Evolutionary conservation across 257 asterid species (phyloP).

Genomic region (Galeopsis tetrahit): DNA sequence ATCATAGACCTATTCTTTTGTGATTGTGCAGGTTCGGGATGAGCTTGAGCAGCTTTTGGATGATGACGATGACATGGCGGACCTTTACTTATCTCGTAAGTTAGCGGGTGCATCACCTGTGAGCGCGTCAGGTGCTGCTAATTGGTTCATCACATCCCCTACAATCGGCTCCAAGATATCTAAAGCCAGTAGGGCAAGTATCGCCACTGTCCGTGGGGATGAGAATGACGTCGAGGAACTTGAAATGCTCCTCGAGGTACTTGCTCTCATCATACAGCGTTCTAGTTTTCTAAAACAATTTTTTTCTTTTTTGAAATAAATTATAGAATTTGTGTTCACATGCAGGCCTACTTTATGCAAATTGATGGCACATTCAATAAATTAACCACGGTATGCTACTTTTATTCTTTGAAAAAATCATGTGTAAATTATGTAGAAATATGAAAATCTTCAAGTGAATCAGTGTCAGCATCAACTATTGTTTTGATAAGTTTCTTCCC

Average conservation of each 20-base stretch:
- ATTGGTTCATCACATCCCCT: conserved; percentile 79
- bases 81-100: conserved; percentile 90
- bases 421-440: background rate
- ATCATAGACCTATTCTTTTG: conserved; percentile 20
- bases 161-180: conserved; percentile 89
- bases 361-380: conserved; percentile 88
- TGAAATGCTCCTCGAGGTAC: conserved; percentile 95
- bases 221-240: conserved; percentile 92
- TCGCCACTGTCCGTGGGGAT: conserved; percentile 81
- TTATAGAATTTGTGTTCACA: conserved; percentile 11
- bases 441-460: background rate
- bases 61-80: conserved; percentile 97
- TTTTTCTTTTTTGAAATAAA: background rate
- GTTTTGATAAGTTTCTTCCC: background rate
- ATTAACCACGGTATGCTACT: conserved; percentile 66
- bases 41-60: conserved; percentile 98
- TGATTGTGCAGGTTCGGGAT: conserved; percentile 75
- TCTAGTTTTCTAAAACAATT: background rate
- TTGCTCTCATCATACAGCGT: background rate
- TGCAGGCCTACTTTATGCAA: conserved; percentile 96
- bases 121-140: conserved; percentile 81
- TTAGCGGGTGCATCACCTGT: conserved; percentile 70
- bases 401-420: background rate
- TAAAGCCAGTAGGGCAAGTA: conserved; percentile 85
- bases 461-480: background rate